A percentile compares a stretch with the other conserved stretches of the same genome.
phyloP scores from a whole-genome alignment of 2,329 filamentous ascomycete species.

The Bretziella fagacearum region DNA sequence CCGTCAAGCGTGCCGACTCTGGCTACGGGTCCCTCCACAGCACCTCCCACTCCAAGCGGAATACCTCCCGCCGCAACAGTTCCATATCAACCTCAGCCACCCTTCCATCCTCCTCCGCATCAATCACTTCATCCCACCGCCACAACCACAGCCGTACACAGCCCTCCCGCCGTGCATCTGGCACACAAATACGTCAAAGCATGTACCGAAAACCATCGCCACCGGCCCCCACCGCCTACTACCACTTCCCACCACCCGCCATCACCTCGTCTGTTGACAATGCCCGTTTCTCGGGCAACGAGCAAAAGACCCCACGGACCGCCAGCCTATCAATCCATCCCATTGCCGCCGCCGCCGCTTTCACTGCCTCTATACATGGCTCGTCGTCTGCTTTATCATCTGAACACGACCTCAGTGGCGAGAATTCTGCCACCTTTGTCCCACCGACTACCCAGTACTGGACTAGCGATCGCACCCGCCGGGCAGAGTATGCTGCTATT shows the following conservation, averaged over 20 bases:
- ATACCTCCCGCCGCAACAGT: slow-evolving; percentile 18
- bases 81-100: slow-evolving; percentile 16
- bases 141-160: slow-evolving; percentile 14
- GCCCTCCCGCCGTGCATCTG: slow-evolving; percentile 17
- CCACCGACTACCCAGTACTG: slow-evolving; percentile 45
- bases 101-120: slow-evolving; percentile 22
- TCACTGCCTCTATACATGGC: not conserved
- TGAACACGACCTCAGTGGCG: not conserved
- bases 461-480: slow-evolving; percentile 45
- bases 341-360: not conserved
- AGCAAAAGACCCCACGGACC: not conserved
- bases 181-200: slow-evolving; percentile 15
- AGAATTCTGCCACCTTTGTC: slow-evolving; percentile 8
- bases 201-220: slow-evolving; percentile 16
- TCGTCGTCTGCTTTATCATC: not conserved
- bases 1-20: slow-evolving; percentile 39
- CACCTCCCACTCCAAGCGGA: slow-evolving; percentile 12
- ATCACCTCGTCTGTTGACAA: not conserved
- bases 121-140: slow-evolving; percentile 22
- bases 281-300: not conserved
- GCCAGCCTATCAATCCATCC: not conserved
- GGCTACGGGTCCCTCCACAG: slow-evolving; percentile 37
- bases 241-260: slow-evolving; percentile 28
- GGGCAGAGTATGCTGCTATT: slow-evolving; percentile 49
- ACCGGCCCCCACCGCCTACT: slow-evolving; percentile 26